These are phyloP conservation scores for Plantago coronopus DNA, from an alignment of 305 asterid species.

Conservation along the genomic window DNA sequence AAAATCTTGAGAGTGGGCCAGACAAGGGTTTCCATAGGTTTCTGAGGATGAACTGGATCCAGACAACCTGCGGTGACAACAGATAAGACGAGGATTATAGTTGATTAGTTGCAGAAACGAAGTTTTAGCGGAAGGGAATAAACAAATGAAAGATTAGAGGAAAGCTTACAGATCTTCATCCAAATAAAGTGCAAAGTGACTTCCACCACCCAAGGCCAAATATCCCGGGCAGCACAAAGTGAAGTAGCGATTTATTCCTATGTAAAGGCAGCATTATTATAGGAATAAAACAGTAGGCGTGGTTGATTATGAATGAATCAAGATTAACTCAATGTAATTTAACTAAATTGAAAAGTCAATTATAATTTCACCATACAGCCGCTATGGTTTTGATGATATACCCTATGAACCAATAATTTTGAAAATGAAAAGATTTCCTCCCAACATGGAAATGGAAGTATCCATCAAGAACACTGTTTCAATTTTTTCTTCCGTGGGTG, in stretches of 20 bases:
- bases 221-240: conserved; percentile 71
- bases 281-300: background rate
- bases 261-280: conserved; percentile 21
- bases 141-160: background rate
- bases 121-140: background rate
- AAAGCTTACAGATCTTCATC: conserved; percentile 82
- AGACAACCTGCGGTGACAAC: conserved; percentile 37
- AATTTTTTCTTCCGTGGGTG: too few relatives aligned
- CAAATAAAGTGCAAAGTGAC: conserved; percentile 89
- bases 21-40: conserved; percentile 81
- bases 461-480: too few relatives aligned
- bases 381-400: background rate
- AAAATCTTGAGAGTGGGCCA: conserved; percentile 61
- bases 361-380: too few relatives aligned
- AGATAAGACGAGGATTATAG: background rate
- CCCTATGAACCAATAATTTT: background rate
- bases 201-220: conserved; percentile 96
- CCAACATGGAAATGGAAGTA: too few relatives aligned
- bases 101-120: too few relatives aligned
- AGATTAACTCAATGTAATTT: background rate
- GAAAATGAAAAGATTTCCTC: too few relatives aligned
- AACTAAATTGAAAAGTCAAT: background rate
- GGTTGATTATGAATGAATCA: conserved; percentile 4
- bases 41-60: conserved; percentile 92
- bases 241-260: conserved; percentile 81